Base-by-base conservation (phyloP, 208 protist species). In the Blechomonas ayalai region DNA sequence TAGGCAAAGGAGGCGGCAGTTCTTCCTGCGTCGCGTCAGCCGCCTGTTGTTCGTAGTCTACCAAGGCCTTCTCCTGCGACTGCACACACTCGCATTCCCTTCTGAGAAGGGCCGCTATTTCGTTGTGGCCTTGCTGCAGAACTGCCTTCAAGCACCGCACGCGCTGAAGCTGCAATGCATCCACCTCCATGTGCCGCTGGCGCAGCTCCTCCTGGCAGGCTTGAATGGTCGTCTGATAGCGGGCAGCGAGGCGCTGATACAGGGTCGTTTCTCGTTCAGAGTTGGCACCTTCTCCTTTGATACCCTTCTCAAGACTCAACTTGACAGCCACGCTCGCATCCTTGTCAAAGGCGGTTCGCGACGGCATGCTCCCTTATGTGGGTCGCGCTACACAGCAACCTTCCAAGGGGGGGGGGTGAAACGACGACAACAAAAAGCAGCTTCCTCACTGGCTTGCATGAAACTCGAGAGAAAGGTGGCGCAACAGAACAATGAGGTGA, bases 131-230 rank as follows among this genome's bases (percentile, higher is more conserved):
- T 6, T 53, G 25, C 12, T 41, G 48, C 15, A 92, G 46, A 13
- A 33, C 31, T 1, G 31, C 18, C 47, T 92, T 82, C 20, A 92
- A 59, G 24, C 22, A 28, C 16, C 34, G 41, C 1, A 86, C 36
- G 19, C 70, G 53, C 31, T 71, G 36, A 22, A 69, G 54, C 47
- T 92, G 83, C 13, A 51, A 45, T 28, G 28, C 39, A 35, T 93
- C 76, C 5, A 81, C 55, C 18, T 61, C 57, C 19, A 37, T 53
- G 51, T 85, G 83, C 42, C 72, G 67, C n/a, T 48, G 34, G 2
- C 44, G 52, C 1, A 79, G 58, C 33, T 22, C 42, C 1, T 52
- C 45, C 36, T 74, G 72, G 38, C 86, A 92, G 12, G 34, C 31
- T 4, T 33, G 32, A 16, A 88, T 63, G 9, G 64, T 47, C 6